Evolutionary conservation across 129 eudicot species (phyloP).

Genomic region (Artemisia argyi): DNA sequence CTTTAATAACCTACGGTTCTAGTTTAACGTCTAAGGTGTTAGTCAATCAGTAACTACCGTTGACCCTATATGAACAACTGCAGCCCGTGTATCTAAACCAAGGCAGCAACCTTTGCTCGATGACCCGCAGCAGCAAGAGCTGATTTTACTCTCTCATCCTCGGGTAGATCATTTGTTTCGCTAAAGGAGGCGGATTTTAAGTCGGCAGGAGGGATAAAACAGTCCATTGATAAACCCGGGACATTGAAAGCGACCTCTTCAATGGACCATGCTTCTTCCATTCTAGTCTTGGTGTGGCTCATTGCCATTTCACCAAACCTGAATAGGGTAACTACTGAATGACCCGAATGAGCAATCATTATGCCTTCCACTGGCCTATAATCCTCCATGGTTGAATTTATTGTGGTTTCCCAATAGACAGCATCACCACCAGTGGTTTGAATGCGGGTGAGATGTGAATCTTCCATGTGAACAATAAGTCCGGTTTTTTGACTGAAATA

Average conservation of each 20-base stretch:
- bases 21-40: slow-evolving; percentile 49
- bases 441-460: slow-evolving; percentile 85
- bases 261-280: slow-evolving; percentile 96
- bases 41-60: slow-evolving; percentile 58
- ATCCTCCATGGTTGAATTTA: slow-evolving; percentile 75
- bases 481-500: slow-evolving; percentile 91
- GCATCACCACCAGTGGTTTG: slow-evolving; percentile 84
- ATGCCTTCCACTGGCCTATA: slow-evolving; percentile 82
- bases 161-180: slow-evolving; percentile 58
- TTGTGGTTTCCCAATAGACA: slow-evolving; percentile 86
- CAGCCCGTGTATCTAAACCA: slow-evolving; percentile 41
- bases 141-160: slow-evolving; percentile 56
- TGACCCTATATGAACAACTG: slow-evolving; percentile 63
- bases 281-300: slow-evolving; percentile 86
- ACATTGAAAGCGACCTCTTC: slow-evolving; percentile 88
- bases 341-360: slow-evolving; percentile 91
- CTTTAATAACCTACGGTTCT: slow-evolving; percentile 30
- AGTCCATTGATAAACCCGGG: slow-evolving; percentile 80
- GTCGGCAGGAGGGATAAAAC: slow-evolving; percentile 92
- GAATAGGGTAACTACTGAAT: slow-evolving; percentile 76
- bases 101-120: slow-evolving; percentile 83
- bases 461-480: slow-evolving; percentile 83
- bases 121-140: slow-evolving; percentile 36
- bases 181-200: slow-evolving; percentile 54
- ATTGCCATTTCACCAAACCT: slow-evolving; percentile 84